Evolutionary conservation across 2,329 filamentous ascomycete genomes (phyloP), one percentile per base, ranked within the genome.

Genomic region (Aspergillus tanneri): DNA sequence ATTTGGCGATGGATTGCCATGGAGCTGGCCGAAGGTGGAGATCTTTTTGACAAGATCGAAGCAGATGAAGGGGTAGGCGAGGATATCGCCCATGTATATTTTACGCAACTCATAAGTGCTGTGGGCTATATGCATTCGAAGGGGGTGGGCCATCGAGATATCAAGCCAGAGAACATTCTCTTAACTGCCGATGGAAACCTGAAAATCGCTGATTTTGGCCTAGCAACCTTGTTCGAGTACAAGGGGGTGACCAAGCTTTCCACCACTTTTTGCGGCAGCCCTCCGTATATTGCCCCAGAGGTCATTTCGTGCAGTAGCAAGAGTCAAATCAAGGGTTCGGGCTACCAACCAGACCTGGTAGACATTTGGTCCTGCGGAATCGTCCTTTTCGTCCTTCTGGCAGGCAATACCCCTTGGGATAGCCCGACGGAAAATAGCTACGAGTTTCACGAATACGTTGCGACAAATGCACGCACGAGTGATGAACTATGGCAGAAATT

Each of bases 41-140:
- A 99, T 67, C 78, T 99, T 6, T 99, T 99, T 69, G 93, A 99
- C 82, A 99, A 99, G 77, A 97, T 99, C 60, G 95, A 99, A 73
- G 91, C 93, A 14, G 93, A 99, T 69, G 88, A 92, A 36, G 93
- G 93, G 39, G 90, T 97, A n/a, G 83, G 86, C 5, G 85, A 95
- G 68, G 89, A 97, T 66, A 90, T 99, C 65, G 92, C 93, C 25
- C 95, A 99, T 67, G 83, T 96, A 53, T 99, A 97, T 75, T 99
- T 99, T 69, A 81, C 86, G 2, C 93, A 99, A 72, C 81, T 99
- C 53, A 81, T 97, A 60, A 85, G 85, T 65, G 93, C 92, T 7
- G 88, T 97, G 53, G 86, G 86, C 64, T 99, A 91, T 73, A 95
- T 97, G 81, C 93, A 99, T 72, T 89, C 88, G 25, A 96, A 93